phyloP scores from a whole-genome alignment of 2,329 filamentous ascomycete species.

The Monascus ruber region DNA sequence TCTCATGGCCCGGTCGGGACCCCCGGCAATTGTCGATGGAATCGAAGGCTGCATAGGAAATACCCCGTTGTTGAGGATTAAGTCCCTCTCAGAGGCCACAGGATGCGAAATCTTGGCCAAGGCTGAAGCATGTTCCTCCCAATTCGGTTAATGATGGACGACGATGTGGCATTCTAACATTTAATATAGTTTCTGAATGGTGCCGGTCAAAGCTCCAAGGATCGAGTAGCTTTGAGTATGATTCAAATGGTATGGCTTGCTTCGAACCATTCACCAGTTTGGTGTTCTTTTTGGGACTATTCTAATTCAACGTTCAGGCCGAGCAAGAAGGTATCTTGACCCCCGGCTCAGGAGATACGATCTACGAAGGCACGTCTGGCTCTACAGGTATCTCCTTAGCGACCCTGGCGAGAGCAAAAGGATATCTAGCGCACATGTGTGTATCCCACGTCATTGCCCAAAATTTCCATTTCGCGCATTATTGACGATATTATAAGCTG shows the following conservation, averaged over 20 bases:
- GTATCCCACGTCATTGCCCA: conserved; percentile 7
- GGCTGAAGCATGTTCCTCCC: conserved; percentile 50
- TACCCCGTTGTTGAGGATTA: conserved; percentile 79
- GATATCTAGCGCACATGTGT: conserved; percentile 82
- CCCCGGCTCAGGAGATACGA: conserved; percentile 76
- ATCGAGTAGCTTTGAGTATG: conserved; percentile 84
- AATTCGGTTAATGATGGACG: neutral
- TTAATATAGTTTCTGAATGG: conserved; percentile 69
- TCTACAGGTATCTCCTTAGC: conserved; percentile 94
- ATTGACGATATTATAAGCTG: conserved; percentile 39
- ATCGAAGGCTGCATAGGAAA: conserved; percentile 89
- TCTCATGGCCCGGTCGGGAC: conserved; percentile 18
- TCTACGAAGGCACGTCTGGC: conserved; percentile 95
- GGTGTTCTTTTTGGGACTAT: neutral
- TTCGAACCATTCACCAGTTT: neutral
- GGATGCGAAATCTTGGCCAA: conserved; percentile 86
- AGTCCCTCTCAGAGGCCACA: conserved; percentile 72
- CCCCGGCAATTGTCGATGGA: conserved; percentile 53
- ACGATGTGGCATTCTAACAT: conserved; percentile 4
- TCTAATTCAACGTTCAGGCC: conserved; percentile 40
- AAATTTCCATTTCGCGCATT: conserved; percentile 2
- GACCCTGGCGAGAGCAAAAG: conserved; percentile 72
- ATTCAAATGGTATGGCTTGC: conserved; percentile 48
- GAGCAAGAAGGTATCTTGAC: conserved; percentile 65
- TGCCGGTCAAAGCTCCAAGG: conserved; percentile 86